Base-by-base conservation (phyloP, 495 filamentous ascomycete species). In the Choiromyces venosus region DNA sequence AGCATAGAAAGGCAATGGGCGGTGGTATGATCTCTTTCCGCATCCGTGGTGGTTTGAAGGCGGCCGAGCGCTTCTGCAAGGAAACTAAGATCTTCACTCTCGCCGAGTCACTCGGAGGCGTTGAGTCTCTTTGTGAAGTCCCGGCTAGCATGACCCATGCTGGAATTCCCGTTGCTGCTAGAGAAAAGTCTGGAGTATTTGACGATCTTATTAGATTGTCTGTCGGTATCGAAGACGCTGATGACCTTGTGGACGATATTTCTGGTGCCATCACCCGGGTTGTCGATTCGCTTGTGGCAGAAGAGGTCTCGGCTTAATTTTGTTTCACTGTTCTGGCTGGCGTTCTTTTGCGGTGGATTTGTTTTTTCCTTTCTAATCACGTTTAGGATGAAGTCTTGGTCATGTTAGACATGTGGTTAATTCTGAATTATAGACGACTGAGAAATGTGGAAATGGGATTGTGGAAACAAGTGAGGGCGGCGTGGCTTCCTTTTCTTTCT, bases 21-120 rank as follows among this genome's bases (percentile, higher is more conserved):
- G 95, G 95, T 77, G 95, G 95, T 70, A 98, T 99, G 96, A 87
- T 99, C 56, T 93, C 90, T 70, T 99, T 99, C 90, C 91, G 95
- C 69, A 92, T 99, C 82, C 88, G 89, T 74, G 95, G 96, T 68
- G 95, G 95, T n/a, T 85, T 91, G 75, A 86, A 86, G 64, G 95
- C 93, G 1, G 96, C 95, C 3, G 91, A 95, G 83, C 86, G 89
- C 37, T 98, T 99, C 87, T 98, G 96, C 87, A 88, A 96, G 83
- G 85, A 86, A 65, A 97, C 93, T 65, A 88, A 88, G 76, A 88
- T 99, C 81, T 98, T 96, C 85, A 97, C 93, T 4, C 85, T 99
- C 29, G 95, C 95, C 4, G 95, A 99, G 87, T 92, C 89, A 69
- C 84, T 99, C 37, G 95, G 95, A 71, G 95, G 95, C 69, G 91